phyloP scores from a whole-genome alignment of 345 rosid genomes.

The Zanthoxylum bungeanum region DNA sequence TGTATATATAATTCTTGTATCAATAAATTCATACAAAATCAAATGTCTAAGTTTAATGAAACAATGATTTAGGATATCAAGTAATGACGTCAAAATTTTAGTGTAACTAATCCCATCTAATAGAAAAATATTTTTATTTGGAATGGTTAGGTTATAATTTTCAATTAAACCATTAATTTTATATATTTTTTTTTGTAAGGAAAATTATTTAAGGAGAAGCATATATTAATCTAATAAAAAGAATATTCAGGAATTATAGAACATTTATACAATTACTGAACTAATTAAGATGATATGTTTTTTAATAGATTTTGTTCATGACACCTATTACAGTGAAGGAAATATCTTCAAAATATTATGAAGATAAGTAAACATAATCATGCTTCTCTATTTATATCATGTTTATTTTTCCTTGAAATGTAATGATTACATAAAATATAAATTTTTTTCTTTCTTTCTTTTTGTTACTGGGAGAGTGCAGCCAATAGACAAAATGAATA shows the following conservation, averaged over 20 bases:
- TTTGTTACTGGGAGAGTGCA: background rate
- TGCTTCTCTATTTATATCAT: background rate
- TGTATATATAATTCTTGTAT: background rate
- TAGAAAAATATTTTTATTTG: no score
- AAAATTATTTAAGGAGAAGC: background rate
- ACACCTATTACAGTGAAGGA: background rate
- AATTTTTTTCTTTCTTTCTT: background rate
- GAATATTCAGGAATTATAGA: background rate
- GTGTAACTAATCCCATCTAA: no score
- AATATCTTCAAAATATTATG: background rate
- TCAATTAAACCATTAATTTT: no score
- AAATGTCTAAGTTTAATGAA: no score
- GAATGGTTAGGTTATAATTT: no score
- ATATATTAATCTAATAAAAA: background rate
- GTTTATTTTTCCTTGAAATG: background rate
- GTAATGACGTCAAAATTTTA: no score
- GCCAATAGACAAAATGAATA: background rate
- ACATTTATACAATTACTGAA: background rate
- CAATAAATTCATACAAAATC: background rate
- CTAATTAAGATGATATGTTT: background rate
- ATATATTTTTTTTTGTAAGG: background rate
- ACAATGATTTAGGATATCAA: no score
- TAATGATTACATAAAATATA: background rate
- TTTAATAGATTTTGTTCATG: background rate
- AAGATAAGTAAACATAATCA: slow-evolving; percentile 10